These are phyloP conservation scores for Coemansia pectinata DNA, from an alignment of 192 early-diverging fungal genomes.

Conservation along the genomic window DNA sequence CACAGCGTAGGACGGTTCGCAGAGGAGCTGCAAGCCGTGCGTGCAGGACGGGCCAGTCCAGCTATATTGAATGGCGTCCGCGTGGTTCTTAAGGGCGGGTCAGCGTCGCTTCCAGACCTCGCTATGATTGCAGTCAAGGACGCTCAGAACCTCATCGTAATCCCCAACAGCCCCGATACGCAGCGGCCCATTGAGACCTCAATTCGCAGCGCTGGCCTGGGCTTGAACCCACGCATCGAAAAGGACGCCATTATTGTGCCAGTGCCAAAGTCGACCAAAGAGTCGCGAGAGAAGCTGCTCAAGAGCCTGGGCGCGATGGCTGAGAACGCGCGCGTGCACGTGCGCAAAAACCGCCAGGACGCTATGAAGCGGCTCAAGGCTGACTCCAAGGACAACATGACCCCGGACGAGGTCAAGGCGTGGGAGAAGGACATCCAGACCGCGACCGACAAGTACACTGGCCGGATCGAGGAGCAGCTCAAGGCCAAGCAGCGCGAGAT, in stretches of 20 bases:
- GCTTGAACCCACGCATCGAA: conserved; percentile 78
- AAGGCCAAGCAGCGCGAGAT: conserved; percentile 73
- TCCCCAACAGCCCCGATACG: conserved; percentile 74
- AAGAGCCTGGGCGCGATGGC: conserved; percentile 63
- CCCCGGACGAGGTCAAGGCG: conserved; percentile 58
- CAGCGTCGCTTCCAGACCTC: conserved; percentile 62
- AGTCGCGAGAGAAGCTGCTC: conserved; percentile 70
- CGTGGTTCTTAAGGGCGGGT: conserved; percentile 60
- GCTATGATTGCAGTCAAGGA: conserved; percentile 83
- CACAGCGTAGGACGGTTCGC: conserved; percentile 61
- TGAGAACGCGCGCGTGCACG: conserved; percentile 66
- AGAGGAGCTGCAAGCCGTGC: conserved; percentile 63
- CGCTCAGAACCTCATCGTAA: conserved; percentile 77
- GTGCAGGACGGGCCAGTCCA: conserved; percentile 74
- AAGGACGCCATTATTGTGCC: conserved; percentile 71
- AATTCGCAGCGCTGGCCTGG: conserved; percentile 74
- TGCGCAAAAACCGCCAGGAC: conserved; percentile 69
- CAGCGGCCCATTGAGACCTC: conserved; percentile 67
- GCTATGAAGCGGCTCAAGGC: conserved; percentile 76
- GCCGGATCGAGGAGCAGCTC: conserved; percentile 63
- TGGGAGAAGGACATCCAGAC: conserved; percentile 68
- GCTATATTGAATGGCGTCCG: conserved; percentile 71
- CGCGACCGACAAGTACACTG: conserved; percentile 64
- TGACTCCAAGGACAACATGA: conserved; percentile 55
- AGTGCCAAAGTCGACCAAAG: conserved; percentile 82